Percentiles rank a stretch among this genome's conserved stretches.
Conservation (phyloP, 2,329 filamentous ascomycete genomes). For the Verticillium longisporum region DNA sequence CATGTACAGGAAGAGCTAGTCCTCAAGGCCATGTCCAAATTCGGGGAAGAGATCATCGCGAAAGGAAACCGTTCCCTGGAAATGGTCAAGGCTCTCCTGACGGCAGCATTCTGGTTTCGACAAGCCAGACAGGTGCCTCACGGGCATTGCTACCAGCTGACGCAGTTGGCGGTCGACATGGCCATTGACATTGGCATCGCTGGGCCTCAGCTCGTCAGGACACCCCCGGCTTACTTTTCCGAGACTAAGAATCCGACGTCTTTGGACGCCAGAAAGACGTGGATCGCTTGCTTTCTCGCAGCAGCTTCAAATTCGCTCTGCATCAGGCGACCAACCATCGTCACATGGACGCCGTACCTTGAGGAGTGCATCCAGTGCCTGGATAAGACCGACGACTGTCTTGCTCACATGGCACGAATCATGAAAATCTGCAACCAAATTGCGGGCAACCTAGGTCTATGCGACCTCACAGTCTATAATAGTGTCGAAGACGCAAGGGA, state of each 20-base stretch:
- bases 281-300: not conserved
- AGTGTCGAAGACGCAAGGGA: not conserved
- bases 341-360: not conserved
- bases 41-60: not conserved
- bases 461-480: not conserved
- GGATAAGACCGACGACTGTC: not conserved
- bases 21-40: not conserved
- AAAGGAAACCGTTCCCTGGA: not conserved
- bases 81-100: slow-evolving; percentile 1
- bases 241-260: not conserved
- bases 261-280: not conserved
- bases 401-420: not conserved
- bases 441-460: slow-evolving; percentile 1
- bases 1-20: not conserved
- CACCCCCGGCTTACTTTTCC: not conserved
- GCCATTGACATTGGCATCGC: slow-evolving; percentile 1
- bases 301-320: not conserved
- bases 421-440: not conserved
- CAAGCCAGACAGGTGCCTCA: not conserved
- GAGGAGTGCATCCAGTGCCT: not conserved
- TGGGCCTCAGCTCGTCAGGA: not conserved
- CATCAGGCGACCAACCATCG: not conserved
- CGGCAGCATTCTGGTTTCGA: not conserved
- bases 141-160: not conserved
- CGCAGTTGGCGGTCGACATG: not conserved